phyloP scores from a whole-genome alignment of 106 monocot species.

The Dendrobium huoshanense region DNA sequence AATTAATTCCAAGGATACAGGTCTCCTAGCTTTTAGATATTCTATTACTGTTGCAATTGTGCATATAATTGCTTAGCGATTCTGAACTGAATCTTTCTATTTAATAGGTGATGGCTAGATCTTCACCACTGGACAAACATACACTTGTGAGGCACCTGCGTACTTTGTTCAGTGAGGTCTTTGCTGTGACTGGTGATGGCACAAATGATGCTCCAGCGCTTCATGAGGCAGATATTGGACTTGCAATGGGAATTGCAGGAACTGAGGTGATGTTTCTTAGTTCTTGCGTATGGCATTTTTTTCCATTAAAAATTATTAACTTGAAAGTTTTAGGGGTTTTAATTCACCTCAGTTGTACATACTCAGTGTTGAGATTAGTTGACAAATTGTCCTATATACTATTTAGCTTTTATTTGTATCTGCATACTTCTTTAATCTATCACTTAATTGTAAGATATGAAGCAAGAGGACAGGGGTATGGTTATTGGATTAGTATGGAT shows the following conservation, averaged over 20 bases:
- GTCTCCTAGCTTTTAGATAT: constrained; percentile 6
- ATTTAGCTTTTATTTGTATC: background rate
- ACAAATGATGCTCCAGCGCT: constrained; percentile 59
- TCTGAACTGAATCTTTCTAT: background rate
- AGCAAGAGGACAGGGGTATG: background rate
- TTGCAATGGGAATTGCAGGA: constrained; percentile 62
- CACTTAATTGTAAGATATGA: too few relatives aligned
- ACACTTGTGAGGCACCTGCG: constrained; percentile 36
- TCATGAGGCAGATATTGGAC: constrained; percentile 47
- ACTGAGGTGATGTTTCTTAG: constrained; percentile 35
- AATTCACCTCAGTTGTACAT: background rate
- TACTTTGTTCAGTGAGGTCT: constrained; percentile 39
- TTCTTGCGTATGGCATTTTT: background rate
- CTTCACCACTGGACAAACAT: constrained; percentile 50
- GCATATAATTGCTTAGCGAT: background rate
- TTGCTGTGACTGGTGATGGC: constrained; percentile 65
- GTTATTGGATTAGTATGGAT: background rate
- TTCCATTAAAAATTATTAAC: background rate
- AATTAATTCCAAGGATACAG: constrained; percentile 41
- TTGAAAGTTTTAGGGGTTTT: background rate
- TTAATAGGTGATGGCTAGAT: constrained; percentile 49
- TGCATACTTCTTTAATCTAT: too few relatives aligned
- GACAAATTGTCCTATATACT: background rate
- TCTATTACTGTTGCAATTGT: background rate
- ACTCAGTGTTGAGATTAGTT: background rate